Evolutionary conservation across 768 basidiomycete genomes (phyloP), one percentile per base, ranked within the genome.

Genomic region (Amanita exitialis): DNA sequence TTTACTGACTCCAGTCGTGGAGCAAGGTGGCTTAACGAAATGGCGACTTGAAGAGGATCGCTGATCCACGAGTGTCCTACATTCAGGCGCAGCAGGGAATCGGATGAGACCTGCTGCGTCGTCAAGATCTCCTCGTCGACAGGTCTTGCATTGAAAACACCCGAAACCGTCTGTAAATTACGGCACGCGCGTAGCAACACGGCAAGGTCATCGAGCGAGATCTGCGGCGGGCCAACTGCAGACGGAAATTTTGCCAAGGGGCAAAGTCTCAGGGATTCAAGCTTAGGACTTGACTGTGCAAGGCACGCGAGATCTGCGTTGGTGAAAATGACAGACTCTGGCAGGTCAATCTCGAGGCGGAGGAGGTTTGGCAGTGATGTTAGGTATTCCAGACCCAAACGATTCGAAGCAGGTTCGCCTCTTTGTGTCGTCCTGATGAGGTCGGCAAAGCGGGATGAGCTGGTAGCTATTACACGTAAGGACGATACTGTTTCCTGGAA

Each of bases 371-470:
- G 76, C 27, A 90, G 71, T 37, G 67, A 67, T 16, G 69, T 66
- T 21, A 90, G 63, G 52, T 76, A 66, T 55, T 81, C 76, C 47
- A 90, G 72, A 15, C 83, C 75, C 21, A 90, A 76, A 51, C 76
- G 76, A 27, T 72, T 73, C 43, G 76, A 71, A 10, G 82, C 74
- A 20, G 78, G 73, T 54, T 85, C 85, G 16, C 73, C 79, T 54
- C 82, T 74, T 27, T 81, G 73, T 4, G 86, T 83, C 7, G 88
- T 85, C 49, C 89, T 82, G 45, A 86, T 79, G 42, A 94, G 76
- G 55, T 93, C 89, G 3, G 77, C 75, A 70, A 89, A 94, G 49
- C 87, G 79, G n/a, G 79, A 80, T 20, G 83, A 76, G 15, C 83
- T 79, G 0, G 79, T 81, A 5, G 86, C 83, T 20, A 73, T 67